phyloP scores from a whole-genome alignment of 2,329 filamentous ascomycete genomes.

The Neodidymelliopsis sp. region DNA sequence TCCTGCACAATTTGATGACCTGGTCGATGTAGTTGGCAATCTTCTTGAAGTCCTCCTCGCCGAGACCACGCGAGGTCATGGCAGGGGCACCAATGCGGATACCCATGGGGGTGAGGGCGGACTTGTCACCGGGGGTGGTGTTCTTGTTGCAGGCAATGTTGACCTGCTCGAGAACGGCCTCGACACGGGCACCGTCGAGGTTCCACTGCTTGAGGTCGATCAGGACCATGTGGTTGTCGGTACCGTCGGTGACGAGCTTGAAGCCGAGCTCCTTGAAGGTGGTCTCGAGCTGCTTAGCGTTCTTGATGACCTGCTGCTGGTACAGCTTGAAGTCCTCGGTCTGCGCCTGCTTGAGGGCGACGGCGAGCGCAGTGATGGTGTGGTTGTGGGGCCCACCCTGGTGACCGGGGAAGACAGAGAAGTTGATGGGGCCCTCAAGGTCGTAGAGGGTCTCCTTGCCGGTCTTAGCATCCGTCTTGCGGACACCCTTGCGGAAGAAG shows the following conservation, averaged over 20 bases:
- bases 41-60: constrained; percentile 79
- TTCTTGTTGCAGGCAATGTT: constrained; percentile 99
- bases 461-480: constrained; percentile 82
- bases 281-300: constrained; percentile 87
- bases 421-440: constrained; percentile 92
- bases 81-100: constrained; percentile 94
- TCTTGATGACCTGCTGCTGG: constrained; percentile 87
- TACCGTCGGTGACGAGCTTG: constrained; percentile 90
- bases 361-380: constrained; percentile 94
- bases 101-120: constrained; percentile 90
- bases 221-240: constrained; percentile 96
- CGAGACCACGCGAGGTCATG: constrained; percentile 97
- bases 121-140: constrained; percentile 94
- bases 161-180: constrained; percentile 88
- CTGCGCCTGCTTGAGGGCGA: constrained; percentile 93
- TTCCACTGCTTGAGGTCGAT: constrained; percentile 88
- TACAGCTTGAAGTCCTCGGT: constrained; percentile 90
- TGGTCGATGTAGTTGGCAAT: constrained; percentile 90
- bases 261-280: constrained; percentile 72
- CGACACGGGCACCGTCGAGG: constrained; percentile 88
- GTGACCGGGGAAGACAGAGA: constrained; percentile 96
- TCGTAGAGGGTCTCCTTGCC: constrained; percentile 88
- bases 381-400: constrained; percentile 99
- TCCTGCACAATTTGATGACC: constrained; percentile 87
- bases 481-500: constrained; percentile 94